Evolutionary conservation across 192 early-diverging fungal species (phyloP).

Genomic region (Coemansia javaensis): DNA sequence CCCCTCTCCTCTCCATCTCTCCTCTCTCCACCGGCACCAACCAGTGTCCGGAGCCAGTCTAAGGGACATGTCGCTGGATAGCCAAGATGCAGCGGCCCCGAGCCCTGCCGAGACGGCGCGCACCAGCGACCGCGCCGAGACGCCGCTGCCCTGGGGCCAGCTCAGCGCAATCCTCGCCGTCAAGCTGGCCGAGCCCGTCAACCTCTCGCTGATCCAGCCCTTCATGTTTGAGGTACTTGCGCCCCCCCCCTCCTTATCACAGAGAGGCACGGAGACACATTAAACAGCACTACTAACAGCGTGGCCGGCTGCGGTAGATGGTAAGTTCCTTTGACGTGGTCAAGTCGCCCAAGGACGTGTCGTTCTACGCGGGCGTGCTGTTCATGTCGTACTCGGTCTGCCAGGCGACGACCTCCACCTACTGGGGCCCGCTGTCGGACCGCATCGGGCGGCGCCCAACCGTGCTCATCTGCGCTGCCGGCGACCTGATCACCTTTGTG

Average conservation of each 20-base stretch:
- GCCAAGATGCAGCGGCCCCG: too few species aligned
- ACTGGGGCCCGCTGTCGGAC: slow-evolving; percentile 70
- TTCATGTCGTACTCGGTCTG: slow-evolving; percentile 48
- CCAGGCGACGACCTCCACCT: slow-evolving; percentile 46
- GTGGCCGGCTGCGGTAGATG: too few species aligned
- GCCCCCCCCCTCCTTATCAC: too few species aligned
- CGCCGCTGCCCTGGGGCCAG: slow-evolving; percentile 34
- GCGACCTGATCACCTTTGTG: slow-evolving; percentile 60
- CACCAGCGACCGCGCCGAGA: slow-evolving; percentile 1
- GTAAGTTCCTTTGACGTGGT: slow-evolving; percentile 53
- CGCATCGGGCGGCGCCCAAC: slow-evolving; percentile 71
- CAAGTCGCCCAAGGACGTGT: slow-evolving; percentile 65
- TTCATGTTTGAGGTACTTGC: slow-evolving; percentile 22
- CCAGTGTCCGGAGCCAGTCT: too few species aligned
- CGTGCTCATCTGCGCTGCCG: slow-evolving; percentile 66
- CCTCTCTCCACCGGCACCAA: too few species aligned
- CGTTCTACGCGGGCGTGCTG: slow-evolving; percentile 60
- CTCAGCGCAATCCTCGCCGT: slow-evolving; percentile 19
- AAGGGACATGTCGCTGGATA: too few species aligned
- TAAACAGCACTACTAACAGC: too few species aligned
- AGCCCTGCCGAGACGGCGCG: too few species aligned
- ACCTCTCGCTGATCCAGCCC: slow-evolving; percentile 64
- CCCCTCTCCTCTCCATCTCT: too few species aligned
- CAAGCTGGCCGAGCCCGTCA: slow-evolving; percentile 62
- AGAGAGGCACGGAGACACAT: too few species aligned